Evolutionary conservation across 2,329 filamentous ascomycete species (phyloP), one percentile per base, ranked within the genome.

Genomic region (Alternaria rosae): DNA sequence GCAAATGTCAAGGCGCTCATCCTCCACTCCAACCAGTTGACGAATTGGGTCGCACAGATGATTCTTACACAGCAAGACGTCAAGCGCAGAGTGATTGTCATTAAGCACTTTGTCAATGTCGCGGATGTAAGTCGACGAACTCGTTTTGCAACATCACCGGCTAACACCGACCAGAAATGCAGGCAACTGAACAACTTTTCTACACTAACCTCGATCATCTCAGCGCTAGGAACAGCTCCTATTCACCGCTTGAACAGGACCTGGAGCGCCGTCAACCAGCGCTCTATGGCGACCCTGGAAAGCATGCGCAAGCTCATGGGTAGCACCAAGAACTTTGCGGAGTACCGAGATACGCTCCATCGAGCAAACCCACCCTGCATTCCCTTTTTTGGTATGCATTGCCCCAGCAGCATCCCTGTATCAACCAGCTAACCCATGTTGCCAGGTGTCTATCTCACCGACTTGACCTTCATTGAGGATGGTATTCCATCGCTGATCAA

Each of bases 11-110:
- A 98, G 81, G 92, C 93, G 10, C 86, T 99, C 65, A 99, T 99
- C 81, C 85, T 98, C 54, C 95, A 99, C 81, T 98, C 95, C 0
- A 99, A 99, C 75, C 94, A 98, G 79, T 89, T 99, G 85, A 99
- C 95, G 6, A 99, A 98, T 78, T 99, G 95, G 95, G 95, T 98
- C 53, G 95, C 95, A 28, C 94, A 98, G 80, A 98, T 99, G 95
- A 98, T 99, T 70, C 82, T 99, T 65, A 94, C 91, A 0, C 95
- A 99, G 80, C 88, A 90, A 72, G 95, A 99, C 77, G 92, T 97
- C 65, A 97, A 95, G 84, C 96, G 97, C 80, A 89, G 95, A 71
- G 94, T 98, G 25, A 92, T 97, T 32, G 95, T 99, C 45, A 97
- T 99, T 80, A 98, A 98, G 80, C 95, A 98, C 79, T 99, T 98